A percentile compares a stretch with the other conserved stretches of the same genome.
Conservation (phyloP, 371 early-diverging fungal genomes). For the Smittium mucronatum region DNA sequence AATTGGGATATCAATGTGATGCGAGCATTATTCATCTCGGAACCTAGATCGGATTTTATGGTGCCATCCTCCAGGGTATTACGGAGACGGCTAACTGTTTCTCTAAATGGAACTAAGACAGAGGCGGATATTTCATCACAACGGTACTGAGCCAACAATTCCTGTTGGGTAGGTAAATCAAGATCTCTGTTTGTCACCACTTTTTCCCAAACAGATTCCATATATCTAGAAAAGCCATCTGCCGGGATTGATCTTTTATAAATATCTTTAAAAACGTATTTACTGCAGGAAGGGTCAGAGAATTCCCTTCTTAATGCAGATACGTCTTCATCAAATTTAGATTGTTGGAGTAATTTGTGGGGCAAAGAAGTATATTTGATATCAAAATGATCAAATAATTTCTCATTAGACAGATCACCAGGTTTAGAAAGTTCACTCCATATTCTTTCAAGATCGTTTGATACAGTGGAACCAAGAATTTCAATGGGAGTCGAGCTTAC, state of each 20-base stretch:
- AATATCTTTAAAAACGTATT: slow-evolving; percentile 71
- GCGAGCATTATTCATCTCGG: slow-evolving; percentile 44
- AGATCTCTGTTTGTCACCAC: slow-evolving; percentile 86
- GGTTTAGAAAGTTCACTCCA: slow-evolving; percentile 86
- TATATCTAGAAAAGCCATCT: slow-evolving; percentile 86
- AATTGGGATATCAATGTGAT: slow-evolving; percentile 51
- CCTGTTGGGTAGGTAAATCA: slow-evolving; percentile 95
- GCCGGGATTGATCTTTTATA: slow-evolving; percentile 90
- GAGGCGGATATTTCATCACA: slow-evolving; percentile 92
- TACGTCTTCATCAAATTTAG: slow-evolving; percentile 66
- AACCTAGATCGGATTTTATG: slow-evolving; percentile 63
- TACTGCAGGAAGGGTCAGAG: slow-evolving; percentile 44
- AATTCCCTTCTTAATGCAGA: slow-evolving; percentile 62
- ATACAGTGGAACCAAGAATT: slow-evolving; percentile 64
- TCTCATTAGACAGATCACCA: slow-evolving; percentile 59
- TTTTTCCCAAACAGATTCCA: slow-evolving; percentile 83
- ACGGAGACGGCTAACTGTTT: slow-evolving; percentile 44
- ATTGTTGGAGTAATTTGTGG: slow-evolving; percentile 77
- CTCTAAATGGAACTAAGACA: slow-evolving; percentile 55
- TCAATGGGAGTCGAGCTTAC: slow-evolving; percentile 75
- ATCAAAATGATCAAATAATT: slow-evolving; percentile 82
- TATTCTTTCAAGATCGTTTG: slow-evolving; percentile 71
- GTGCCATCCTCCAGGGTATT: slow-evolving; percentile 54
- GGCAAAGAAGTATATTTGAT: slow-evolving; percentile 82
- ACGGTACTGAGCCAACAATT: slow-evolving; percentile 91